Base-by-base conservation (phyloP, 495 filamentous ascomycete genomes). In the Hamigera avellanea region DNA sequence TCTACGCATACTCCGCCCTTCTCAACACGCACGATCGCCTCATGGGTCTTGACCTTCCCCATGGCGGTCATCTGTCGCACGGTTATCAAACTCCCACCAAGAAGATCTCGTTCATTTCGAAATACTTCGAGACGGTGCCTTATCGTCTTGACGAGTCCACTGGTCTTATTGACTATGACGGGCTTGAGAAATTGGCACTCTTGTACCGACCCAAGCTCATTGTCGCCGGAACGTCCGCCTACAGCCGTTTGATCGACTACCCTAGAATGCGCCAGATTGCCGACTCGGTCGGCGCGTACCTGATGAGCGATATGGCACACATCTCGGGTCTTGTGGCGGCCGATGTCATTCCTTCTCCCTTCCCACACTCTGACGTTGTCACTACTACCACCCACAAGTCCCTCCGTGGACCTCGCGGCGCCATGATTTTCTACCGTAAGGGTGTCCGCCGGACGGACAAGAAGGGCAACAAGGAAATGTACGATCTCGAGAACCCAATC, bases 381-480 rank as follows among this genome's bases (percentile, higher is more conserved):
- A 96, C 91, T 26, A 98, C 91, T n/a, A 98, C 91, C 28, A 93
- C 82, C 28, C 91, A 98, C 73, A 98, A 98, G 66, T 93, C 85
- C 26, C 72, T 98, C 15, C 84, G 91, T 43, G 91, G 91, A 9
- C 91, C 91, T 14, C 79, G 91, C 28, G 91, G 91, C 29, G 91
- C 91, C 38, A 86, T 98, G 79, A 98, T 98, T 60, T 98, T 98
- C 73, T 96, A 77, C 74, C 82, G 91, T 42, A 86, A 82, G 49
- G 91, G 91, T 33, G 78, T 95, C 26, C 75, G 91, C 38, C 73
- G 78, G 57, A 81, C 79, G 16, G 79, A 94, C 53, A 95, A 95
- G 69, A 86, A 81, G 42, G 87, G 88, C 26, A 80, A 80, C 42
- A 62, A 83, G 50, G 80, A 81, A 36, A 65, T 86, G 50, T 98